These are phyloP conservation scores for Hemisphaericaspora lyxosophila DNA, from an alignment of 1,139 yeast genomes.

Conservation along the genomic window DNA sequence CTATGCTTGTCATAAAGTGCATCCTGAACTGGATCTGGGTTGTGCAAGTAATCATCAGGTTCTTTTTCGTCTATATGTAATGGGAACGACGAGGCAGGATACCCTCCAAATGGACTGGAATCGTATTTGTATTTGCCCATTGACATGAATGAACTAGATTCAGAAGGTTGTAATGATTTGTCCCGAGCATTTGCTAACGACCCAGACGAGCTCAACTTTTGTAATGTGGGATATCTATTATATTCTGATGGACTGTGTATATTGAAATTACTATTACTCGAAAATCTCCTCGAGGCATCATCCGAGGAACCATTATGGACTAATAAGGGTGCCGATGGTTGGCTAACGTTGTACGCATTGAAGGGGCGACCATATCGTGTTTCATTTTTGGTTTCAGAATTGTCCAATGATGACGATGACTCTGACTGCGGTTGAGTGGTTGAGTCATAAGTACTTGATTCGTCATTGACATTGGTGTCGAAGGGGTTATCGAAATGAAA, in stretches of 20 bases:
- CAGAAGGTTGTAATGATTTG: neutral
- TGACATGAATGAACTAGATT: conserved; percentile 3
- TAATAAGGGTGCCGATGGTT: neutral
- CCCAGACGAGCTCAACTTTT: neutral
- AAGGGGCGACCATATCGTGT: conserved; percentile 4
- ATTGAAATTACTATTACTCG: conserved; percentile 13
- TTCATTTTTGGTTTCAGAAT: neutral
- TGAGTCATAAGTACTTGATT: conserved; percentile 4
- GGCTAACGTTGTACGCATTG: neutral
- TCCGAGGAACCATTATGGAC: neutral
- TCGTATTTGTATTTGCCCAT: conserved; percentile 16
- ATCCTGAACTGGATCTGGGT: conserved; percentile 89
- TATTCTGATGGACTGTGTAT: conserved; percentile 45
- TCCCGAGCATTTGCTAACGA: conserved; percentile 1
- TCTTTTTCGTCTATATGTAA: conserved; percentile 85
- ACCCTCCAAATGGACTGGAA: conserved; percentile 89
- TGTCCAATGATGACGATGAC: conserved; percentile 1
- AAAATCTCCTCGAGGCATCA: conserved; percentile 1
- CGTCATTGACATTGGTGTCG: conserved; percentile 2
- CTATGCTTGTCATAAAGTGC: conserved; percentile 73
- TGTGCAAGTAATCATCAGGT: conserved; percentile 87
- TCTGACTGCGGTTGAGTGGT: conserved; percentile 3
- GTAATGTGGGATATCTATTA: conserved; percentile 51
- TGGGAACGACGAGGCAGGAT: conserved; percentile 88
- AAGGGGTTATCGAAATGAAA: conserved; percentile 5